phyloP scores from a whole-genome alignment of 2,329 filamentous ascomycete genomes.

The Akanthomyces muscarius region DNA sequence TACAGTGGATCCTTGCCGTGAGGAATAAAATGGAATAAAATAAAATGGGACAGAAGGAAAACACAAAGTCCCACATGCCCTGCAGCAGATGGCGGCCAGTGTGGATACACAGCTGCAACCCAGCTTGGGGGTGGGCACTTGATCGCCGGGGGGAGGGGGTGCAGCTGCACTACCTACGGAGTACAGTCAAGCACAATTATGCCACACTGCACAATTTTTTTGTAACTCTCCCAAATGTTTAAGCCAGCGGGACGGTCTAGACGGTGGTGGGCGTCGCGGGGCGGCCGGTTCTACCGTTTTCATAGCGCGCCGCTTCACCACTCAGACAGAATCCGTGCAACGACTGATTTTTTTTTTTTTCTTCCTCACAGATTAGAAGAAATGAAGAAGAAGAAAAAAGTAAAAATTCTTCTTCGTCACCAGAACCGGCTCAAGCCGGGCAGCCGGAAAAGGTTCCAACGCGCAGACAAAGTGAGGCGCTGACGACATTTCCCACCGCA shows the following conservation, averaged over 20 bases:
- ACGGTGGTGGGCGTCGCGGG: neutral
- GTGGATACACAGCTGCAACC: neutral
- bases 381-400: neutral
- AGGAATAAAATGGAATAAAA: neutral
- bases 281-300: neutral
- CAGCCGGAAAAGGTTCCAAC: too few species aligned
- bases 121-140: slow-evolving; percentile 11
- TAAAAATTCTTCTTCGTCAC: neutral
- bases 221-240: too few species aligned
- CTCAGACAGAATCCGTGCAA: neutral
- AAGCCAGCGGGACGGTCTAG: neutral
- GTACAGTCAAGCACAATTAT: neutral
- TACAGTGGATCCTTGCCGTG: neutral
- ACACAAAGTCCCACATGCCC: slow-evolving; percentile 8
- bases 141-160: slow-evolving; percentile 12
- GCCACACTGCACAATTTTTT: neutral
- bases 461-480: neutral
- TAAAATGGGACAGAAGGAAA: slow-evolving; percentile 1
- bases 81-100: slow-evolving; percentile 9
- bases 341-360: neutral
- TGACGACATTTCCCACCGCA: neutral
- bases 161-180: neutral
- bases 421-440: neutral
- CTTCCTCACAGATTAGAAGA: too few species aligned
- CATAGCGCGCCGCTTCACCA: neutral